Percentiles rank a stretch among this genome's conserved stretches.
Evolutionary conservation across 2,329 filamentous ascomycete species (phyloP).

Genomic region (Leptosphaerulina australis): DNA sequence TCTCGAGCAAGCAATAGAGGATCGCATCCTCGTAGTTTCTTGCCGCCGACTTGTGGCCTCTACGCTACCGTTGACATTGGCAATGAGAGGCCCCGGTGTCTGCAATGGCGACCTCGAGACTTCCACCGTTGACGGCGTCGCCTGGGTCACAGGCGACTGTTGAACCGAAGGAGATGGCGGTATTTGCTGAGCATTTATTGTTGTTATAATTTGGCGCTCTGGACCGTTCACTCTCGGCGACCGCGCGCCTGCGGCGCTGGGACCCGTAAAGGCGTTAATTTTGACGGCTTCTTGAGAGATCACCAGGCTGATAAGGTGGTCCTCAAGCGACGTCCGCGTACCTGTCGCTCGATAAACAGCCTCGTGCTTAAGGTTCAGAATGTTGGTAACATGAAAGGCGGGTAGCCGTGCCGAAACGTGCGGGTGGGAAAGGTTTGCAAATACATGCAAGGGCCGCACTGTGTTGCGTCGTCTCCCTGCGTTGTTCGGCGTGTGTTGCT

Average conservation of each 20-base stretch:
- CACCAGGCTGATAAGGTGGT: neutral
- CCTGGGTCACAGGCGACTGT: conserved; percentile 32
- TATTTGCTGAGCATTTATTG: conserved; percentile 24
- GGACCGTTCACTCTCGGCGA: conserved; percentile 31
- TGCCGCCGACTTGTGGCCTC: conserved; percentile 28
- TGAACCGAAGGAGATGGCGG: conserved; percentile 28
- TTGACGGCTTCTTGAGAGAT: conserved; percentile 31
- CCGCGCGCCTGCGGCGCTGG: conserved; percentile 34
- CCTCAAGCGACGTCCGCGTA: neutral
- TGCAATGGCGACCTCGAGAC: conserved; percentile 33
- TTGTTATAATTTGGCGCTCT: conserved; percentile 30
- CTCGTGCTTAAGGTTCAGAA: conserved; percentile 17
- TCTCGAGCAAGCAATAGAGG: conserved; percentile 77
- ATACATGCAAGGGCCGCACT: conserved; percentile 9
- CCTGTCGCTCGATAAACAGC: conserved; percentile 7
- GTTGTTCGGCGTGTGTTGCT: conserved; percentile 8
- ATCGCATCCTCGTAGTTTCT: conserved; percentile 63
- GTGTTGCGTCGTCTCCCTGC: conserved; percentile 10
- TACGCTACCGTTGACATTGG: conserved; percentile 22
- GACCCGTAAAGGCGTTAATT: conserved; percentile 33
- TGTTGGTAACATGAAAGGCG: conserved; percentile 9
- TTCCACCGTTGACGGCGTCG: conserved; percentile 38
- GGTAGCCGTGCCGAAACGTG: conserved; percentile 15
- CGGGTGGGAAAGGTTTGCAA: conserved; percentile 5
- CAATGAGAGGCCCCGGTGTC: conserved; percentile 31